phyloP scores from a whole-genome alignment of 148 eudicot species.

The Persicaria tinctoria region DNA sequence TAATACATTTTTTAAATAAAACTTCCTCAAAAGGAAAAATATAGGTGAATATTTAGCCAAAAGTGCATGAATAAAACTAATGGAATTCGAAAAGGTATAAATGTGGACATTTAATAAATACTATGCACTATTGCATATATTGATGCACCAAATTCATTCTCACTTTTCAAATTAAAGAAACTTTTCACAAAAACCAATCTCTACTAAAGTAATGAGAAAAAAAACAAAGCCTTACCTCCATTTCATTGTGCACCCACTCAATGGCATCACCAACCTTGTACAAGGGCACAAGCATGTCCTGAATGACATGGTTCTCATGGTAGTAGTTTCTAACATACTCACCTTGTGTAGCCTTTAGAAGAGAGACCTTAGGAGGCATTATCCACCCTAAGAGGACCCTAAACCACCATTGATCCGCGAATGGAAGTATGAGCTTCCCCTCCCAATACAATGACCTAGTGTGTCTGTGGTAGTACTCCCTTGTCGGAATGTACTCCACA shows the following conservation, averaged over 20 bases:
- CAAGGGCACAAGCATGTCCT: slow-evolving; percentile 9
- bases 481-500: slow-evolving; percentile 11
- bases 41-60: no score
- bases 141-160: no score
- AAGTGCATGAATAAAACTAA: no score
- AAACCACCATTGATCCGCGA: slow-evolving; percentile 6
- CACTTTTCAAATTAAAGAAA: no score
- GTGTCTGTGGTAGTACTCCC: slow-evolving; percentile 9
- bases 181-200: no score
- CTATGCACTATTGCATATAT: no score
- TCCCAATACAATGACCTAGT: slow-evolving; percentile 12
- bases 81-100: no score
- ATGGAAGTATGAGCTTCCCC: slow-evolving; percentile 8
- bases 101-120: no score
- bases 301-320: slow-evolving; percentile 11
- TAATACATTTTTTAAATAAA: no score
- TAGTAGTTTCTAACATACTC: slow-evolving; percentile 6
- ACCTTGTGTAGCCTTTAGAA: slow-evolving; percentile 11
- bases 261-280: slow-evolving; percentile 2
- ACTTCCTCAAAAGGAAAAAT: no score
- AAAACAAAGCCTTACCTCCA: neutral
- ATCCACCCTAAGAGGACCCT: neutral
- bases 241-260: slow-evolving; percentile 4
- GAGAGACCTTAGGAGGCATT: slow-evolving; percentile 12
- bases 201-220: neutral